Evolutionary conservation across 2,329 filamentous ascomycete species (phyloP).

Genomic region (Ascochyta viciae-villosae): DNA sequence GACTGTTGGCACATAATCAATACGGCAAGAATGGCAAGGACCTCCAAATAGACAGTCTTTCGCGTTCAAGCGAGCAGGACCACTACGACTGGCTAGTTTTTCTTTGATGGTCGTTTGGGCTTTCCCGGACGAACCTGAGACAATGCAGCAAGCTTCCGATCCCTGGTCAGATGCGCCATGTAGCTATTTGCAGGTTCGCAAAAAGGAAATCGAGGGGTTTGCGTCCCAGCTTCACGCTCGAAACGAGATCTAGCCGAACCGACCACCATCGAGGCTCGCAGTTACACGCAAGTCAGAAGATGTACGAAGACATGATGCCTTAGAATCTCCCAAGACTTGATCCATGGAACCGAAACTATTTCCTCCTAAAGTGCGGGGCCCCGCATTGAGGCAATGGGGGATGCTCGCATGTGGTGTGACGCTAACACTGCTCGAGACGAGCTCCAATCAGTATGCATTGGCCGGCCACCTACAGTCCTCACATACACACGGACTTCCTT

Average conservation of each 20-base stretch:
- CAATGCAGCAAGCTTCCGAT: neutral
- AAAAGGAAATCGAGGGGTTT: neutral
- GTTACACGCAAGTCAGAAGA: neutral
- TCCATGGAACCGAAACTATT: neutral
- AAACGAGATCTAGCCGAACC: neutral
- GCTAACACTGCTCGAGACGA: conserved; percentile 8
- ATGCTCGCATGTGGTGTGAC: neutral
- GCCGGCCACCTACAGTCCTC: neutral
- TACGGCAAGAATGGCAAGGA: neutral
- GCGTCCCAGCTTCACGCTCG: neutral
- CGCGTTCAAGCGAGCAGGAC: too few species aligned
- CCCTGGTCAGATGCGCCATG: neutral
- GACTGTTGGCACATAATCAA: conserved; percentile 16
- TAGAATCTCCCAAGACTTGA: too few species aligned
- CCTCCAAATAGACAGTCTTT: too few species aligned
- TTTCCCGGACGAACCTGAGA: neutral
- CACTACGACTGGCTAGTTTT: too few species aligned
- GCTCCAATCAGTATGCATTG: conserved; percentile 1
- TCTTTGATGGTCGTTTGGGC: neutral
- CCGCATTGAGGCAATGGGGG: neutral
- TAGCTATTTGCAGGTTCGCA: neutral
- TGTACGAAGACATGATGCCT: neutral
- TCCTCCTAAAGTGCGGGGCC: conserved; percentile 1
- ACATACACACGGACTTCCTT: neutral
- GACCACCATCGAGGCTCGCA: neutral